Evolutionary conservation across 306 rosid species (phyloP), one percentile per base, ranked within the genome.

Genomic region (Carpinus fangiana): DNA sequence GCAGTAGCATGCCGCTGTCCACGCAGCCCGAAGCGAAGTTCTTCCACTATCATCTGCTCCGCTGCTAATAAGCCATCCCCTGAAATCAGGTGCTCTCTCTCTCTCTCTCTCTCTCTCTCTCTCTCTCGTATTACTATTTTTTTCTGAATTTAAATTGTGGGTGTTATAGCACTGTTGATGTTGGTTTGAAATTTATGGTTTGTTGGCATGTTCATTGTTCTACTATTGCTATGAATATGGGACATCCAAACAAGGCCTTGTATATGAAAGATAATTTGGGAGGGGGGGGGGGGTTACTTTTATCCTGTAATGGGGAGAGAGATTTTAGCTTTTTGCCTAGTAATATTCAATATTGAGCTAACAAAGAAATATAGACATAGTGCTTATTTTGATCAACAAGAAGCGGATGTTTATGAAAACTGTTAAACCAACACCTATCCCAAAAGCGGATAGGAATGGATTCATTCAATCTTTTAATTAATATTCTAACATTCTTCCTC

Each of bases 11-110:
- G 72, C 45, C 84, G 13, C 43, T 4, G 70, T 53, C 67, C 26
- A 4, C 76, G 48, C 6, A 17, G 4, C 70, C 36, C 75, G 17
- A 81, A 77, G 53, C 76, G 73, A 60, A 51, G 66, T 43, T 72
- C 76, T 70, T 73, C 83, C 45, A 47, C 72, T 79, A 6, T 89
- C 78, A 72, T 73, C 20, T 87, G 93, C 81, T 91, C 87, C 51
- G 93, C 98, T 76, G 57, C 97, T 52, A 90, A 92, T 53, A 91
- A 95, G 74, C 92, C 96, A n/a, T 82, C 89, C 31, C n/a, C 92
- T 38, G 88, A 91, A 77, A 80, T 85, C 70, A 95, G 98, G 97
- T 92, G 66, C 76, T 81, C 80, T 12, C 26, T 21, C 12, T 28
- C 38, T 36, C 72, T 72, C 14, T n/a, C n/a, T n/a, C 76, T 81